phyloP scores from a whole-genome alignment of 495 filamentous ascomycete genomes.

The Elasticomyces elasticus region DNA sequence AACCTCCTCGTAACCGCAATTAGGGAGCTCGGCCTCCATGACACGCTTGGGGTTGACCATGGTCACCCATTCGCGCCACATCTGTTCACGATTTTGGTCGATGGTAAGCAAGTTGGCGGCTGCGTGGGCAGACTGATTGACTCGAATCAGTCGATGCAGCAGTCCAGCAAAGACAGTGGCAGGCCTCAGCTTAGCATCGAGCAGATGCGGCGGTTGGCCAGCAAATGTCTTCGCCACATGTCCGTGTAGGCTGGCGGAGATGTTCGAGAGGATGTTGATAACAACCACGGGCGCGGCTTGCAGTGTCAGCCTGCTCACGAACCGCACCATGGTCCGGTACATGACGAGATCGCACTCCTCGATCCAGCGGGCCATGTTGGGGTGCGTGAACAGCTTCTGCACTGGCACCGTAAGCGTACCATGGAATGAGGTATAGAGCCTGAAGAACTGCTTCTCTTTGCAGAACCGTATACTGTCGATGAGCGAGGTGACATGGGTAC shows the following conservation, averaged over 20 bases:
- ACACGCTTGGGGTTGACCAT: constrained; percentile 59
- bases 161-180: constrained; percentile 82
- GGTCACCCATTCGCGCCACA: constrained; percentile 85
- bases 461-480: constrained; percentile 91
- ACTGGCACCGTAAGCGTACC: constrained; percentile 93
- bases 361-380: constrained; percentile 80
- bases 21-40: constrained; percentile 40
- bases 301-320: constrained; percentile 71
- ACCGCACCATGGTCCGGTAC: constrained; percentile 92
- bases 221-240: constrained; percentile 77
- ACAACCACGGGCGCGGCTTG: constrained; percentile 82
- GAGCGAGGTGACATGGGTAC: constrained; percentile 86
- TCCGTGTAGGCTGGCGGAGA: constrained; percentile 64
- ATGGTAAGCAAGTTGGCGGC: constrained; percentile 67
- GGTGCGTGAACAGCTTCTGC: constrained; percentile 83
- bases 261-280: constrained; percentile 69
- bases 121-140: constrained; percentile 82
- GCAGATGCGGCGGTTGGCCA: constrained; percentile 67
- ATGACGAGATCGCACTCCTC: constrained; percentile 88
- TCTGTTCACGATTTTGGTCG: constrained; percentile 66
- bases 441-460: constrained; percentile 88
- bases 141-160: constrained; percentile 72
- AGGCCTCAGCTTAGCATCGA: constrained; percentile 74
- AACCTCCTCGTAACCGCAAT: constrained; percentile 54
- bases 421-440: constrained; percentile 90